These are phyloP conservation scores for Kalmusia sp. DNA, from an alignment of 2,329 filamentous ascomycete species.

Conservation along the genomic window DNA sequence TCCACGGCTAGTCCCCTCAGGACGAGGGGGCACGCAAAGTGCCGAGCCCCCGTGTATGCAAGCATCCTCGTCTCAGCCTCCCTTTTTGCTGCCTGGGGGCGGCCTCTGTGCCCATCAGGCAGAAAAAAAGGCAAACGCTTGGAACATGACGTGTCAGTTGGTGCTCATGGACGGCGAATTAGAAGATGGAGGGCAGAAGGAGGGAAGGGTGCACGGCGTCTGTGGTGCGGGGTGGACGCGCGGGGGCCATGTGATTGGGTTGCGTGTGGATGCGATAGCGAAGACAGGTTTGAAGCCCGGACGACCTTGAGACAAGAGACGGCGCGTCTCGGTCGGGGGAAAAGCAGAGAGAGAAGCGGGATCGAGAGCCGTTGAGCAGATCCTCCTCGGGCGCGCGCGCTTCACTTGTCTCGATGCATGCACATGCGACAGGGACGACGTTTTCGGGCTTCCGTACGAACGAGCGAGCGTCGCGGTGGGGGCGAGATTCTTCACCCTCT, in stretches of 20 bases:
- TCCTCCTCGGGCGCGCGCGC: too few species aligned
- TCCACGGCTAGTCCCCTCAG: too few species aligned
- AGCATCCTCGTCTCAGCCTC: slow-evolving; percentile 7
- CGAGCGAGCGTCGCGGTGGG: too few species aligned
- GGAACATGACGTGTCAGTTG: slow-evolving; percentile 1
- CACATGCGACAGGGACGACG: too few species aligned
- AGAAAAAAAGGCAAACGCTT: not conserved
- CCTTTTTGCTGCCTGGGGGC: not conserved
- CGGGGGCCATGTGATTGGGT: not conserved
- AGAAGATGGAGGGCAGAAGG: not conserved
- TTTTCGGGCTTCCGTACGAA: too few species aligned
- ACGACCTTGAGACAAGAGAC: too few species aligned
- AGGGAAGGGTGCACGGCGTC: not conserved
- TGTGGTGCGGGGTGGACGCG: not conserved
- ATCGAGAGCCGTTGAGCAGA: too few species aligned
- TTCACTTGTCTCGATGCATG: too few species aligned
- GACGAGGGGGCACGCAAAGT: too few species aligned
- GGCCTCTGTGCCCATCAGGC: not conserved
- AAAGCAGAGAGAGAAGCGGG: too few species aligned
- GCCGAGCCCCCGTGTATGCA: slow-evolving; percentile 7
- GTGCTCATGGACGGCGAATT: not conserved
- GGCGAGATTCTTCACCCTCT: too few species aligned
- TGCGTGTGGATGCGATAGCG: not conserved
- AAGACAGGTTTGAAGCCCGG: not conserved
- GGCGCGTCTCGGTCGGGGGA: too few species aligned